Evolutionary conservation across 1,284 basidiomycete genomes (phyloP).

Genomic region (Ustilago loliicola): DNA sequence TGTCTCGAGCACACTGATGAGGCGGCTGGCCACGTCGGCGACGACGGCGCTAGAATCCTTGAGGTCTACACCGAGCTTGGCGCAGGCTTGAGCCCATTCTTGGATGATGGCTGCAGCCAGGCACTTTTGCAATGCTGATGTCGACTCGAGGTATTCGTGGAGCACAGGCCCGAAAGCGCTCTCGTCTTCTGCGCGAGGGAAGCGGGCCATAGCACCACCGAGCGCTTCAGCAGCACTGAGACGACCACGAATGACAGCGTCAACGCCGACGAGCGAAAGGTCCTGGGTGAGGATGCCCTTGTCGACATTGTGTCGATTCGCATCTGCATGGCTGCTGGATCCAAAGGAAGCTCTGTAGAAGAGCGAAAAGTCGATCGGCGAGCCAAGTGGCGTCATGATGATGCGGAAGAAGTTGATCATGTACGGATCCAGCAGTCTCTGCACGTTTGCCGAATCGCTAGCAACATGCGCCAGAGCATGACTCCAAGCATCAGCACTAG

Average conservation of each 20-base stretch:
- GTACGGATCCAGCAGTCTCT: conserved; percentile 59
- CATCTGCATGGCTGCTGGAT: conserved; percentile 36
- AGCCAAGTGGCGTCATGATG: conserved; percentile 90
- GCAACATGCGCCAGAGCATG: conserved; percentile 75
- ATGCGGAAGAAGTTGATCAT: conserved; percentile 75
- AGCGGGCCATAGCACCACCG: conserved; percentile 79
- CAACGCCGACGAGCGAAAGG: conserved; percentile 83
- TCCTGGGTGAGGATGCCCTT: conserved; percentile 96
- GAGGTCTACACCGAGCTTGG: conserved; percentile 33
- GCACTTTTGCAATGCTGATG: conserved; percentile 91
- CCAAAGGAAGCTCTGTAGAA: conserved; percentile 75
- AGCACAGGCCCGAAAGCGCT: conserved; percentile 76
- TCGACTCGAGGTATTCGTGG: conserved; percentile 83
- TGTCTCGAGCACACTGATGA: conserved; percentile 81
- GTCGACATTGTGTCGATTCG: conserved; percentile 85
- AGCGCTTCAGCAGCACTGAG: conserved; percentile 85
- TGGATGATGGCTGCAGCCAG: conserved; percentile 86
- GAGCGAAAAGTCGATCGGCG: conserved; percentile 79
- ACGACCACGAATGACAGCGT: conserved; percentile 85
- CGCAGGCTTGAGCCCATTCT: conserved; percentile 81
- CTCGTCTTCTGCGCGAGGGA: conserved; percentile 73
- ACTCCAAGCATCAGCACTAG: conserved; percentile 84
- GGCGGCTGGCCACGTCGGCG: conserved; percentile 75
- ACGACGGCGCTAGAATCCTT: conserved; percentile 39
- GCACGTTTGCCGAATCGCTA: conserved; percentile 31